Evolutionary conservation across 2,329 filamentous ascomycete genomes (phyloP).

Genomic region (Ceratocystis albifundus): DNA sequence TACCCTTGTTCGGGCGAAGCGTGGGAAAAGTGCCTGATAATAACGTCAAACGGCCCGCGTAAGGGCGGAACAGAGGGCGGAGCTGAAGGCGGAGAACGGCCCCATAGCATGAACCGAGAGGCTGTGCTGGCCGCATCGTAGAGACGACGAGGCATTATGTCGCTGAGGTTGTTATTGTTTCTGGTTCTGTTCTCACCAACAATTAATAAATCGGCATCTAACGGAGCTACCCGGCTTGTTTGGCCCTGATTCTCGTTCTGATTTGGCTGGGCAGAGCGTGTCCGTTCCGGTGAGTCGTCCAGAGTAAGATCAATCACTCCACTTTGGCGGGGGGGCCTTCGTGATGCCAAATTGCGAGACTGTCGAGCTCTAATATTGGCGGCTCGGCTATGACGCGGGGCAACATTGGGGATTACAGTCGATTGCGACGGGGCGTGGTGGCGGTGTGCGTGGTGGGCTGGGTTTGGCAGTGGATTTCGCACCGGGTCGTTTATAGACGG

Average conservation of each 20-base stretch:
- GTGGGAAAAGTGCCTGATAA: neutral
- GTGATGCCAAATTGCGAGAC: slow-evolving; percentile 1
- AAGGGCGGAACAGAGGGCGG: neutral
- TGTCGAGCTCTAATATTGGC: neutral
- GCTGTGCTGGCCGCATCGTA: neutral
- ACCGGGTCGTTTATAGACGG: slow-evolving; percentile 30
- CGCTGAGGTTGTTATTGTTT: neutral
- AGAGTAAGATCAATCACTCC: slow-evolving; percentile 43
- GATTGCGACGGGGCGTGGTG: neutral
- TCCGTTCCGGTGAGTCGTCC: slow-evolving; percentile 31
- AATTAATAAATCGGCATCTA: neutral
- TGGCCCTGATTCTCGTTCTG: neutral
- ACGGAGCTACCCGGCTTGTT: neutral
- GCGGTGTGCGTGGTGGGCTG: slow-evolving; percentile 30
- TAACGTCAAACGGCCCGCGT: neutral
- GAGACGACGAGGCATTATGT: neutral
- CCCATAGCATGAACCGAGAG: neutral
- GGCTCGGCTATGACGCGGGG: neutral
- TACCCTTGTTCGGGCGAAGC: neutral
- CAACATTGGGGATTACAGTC: neutral
- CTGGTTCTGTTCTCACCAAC: neutral
- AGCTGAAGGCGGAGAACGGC: neutral
- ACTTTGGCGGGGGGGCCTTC: neutral
- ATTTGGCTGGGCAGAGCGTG: neutral
- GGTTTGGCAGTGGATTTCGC: slow-evolving; percentile 35